Evolutionary conservation across 1,284 basidiomycete species (phyloP).

Genomic region (Phylloboletellus chloephorus): DNA sequence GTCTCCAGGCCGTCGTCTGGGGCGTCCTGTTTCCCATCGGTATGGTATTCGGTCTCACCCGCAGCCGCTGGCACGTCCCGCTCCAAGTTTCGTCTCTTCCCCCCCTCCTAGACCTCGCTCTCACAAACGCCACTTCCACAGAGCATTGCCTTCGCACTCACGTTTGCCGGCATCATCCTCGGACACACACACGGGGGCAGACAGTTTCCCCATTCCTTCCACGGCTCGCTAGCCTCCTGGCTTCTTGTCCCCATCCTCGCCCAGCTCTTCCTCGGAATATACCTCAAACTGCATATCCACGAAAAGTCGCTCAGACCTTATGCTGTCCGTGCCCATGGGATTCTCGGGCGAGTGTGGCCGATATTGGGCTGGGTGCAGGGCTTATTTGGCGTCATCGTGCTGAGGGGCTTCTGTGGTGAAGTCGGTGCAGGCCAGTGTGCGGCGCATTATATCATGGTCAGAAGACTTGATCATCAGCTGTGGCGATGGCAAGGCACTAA

Average conservation of each 20-base stretch:
- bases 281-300: slow-evolving; percentile 90
- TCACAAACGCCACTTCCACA: slow-evolving; percentile 29
- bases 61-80: slow-evolving; percentile 83
- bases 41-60: slow-evolving; percentile 79
- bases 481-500: background rate
- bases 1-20: slow-evolving; percentile 73
- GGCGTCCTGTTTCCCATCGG: slow-evolving; percentile 79
- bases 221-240: slow-evolving; percentile 68
- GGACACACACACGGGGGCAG: slow-evolving; percentile 81
- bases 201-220: slow-evolving; percentile 63
- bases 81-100: slow-evolving; percentile 52
- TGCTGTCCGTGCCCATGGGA: slow-evolving; percentile 69
- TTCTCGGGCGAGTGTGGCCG: slow-evolving; percentile 83
- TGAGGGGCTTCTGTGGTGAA: slow-evolving; percentile 67
- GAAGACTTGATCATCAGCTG: slow-evolving; percentile 9
- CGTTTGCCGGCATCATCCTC: slow-evolving; percentile 65
- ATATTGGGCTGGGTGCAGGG: slow-evolving; percentile 86
- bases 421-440: slow-evolving; percentile 75
- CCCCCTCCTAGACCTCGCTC: background rate
- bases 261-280: slow-evolving; percentile 77
- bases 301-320: slow-evolving; percentile 74
- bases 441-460: slow-evolving; percentile 86
- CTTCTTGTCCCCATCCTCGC: slow-evolving; percentile 59
- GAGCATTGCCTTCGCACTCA: slow-evolving; percentile 64
- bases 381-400: slow-evolving; percentile 64